phyloP scores from a whole-genome alignment of 2,329 filamentous ascomycete species.

The Sclerotinia borealis region DNA sequence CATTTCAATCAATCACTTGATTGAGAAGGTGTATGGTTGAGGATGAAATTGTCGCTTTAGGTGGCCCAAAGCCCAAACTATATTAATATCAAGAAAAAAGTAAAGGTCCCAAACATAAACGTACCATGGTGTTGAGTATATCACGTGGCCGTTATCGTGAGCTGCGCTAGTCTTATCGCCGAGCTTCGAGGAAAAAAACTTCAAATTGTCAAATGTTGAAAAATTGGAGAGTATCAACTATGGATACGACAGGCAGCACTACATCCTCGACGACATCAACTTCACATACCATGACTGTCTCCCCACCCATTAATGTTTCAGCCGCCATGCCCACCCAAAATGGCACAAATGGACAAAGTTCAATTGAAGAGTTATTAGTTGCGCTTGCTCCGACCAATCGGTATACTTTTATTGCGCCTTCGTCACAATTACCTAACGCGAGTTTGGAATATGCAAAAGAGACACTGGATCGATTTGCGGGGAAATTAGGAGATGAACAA shows the following conservation, averaged over 20 bases:
- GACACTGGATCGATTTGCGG: slow-evolving; percentile 72
- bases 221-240: slow-evolving; percentile 16
- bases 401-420: slow-evolving; percentile 66
- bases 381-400: slow-evolving; percentile 27
- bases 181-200: slow-evolving; percentile 9
- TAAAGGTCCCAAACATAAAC: background rate
- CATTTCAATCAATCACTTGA: background rate
- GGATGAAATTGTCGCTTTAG: background rate
- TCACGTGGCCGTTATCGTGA: slow-evolving; percentile 15
- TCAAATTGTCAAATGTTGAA: slow-evolving; percentile 9
- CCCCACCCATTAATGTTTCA: slow-evolving; percentile 34
- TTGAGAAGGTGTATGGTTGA: background rate
- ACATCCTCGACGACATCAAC: slow-evolving; percentile 58
- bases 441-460: slow-evolving; percentile 72
- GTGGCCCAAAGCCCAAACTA: background rate
- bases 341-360: slow-evolving; percentile 10
- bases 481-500: slow-evolving; percentile 67
- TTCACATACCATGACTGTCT: slow-evolving; percentile 55
- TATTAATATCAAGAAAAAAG: background rate
- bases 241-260: slow-evolving; percentile 37
- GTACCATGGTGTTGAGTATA: background rate
- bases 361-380: slow-evolving; percentile 24
- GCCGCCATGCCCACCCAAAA: slow-evolving; percentile 33
- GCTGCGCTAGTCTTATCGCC: slow-evolving; percentile 12
- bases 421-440: slow-evolving; percentile 57